These are phyloP conservation scores for Fusarium buxicola DNA, from an alignment of 2,329 filamentous ascomycete genomes.

Conservation along the genomic window DNA sequence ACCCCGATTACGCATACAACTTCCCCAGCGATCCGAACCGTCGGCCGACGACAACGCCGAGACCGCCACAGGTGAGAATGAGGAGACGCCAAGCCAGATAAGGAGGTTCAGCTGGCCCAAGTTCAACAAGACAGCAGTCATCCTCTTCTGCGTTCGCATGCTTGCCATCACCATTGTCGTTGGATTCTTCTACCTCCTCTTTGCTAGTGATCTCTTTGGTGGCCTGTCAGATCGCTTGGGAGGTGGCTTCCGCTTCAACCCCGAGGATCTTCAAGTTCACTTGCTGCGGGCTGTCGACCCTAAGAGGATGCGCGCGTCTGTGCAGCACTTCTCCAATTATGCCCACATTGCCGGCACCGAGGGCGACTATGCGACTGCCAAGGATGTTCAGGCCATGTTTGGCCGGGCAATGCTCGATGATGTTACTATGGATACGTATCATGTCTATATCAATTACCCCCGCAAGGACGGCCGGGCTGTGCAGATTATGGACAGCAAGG, in stretches of 20 bases:
- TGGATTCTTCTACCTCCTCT: constrained; percentile 83
- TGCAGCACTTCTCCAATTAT: constrained; percentile 82
- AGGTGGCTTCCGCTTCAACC: constrained; percentile 78
- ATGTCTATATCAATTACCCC: constrained; percentile 94
- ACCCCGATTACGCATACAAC: constrained; percentile 62
- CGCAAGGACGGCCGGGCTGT: constrained; percentile 80
- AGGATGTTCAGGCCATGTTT: constrained; percentile 86
- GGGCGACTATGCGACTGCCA: constrained; percentile 86
- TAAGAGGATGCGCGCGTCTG: constrained; percentile 75
- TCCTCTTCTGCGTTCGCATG: constrained; percentile 77
- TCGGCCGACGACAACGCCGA: constrained; percentile 44
- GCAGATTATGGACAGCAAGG: constrained; percentile 79
- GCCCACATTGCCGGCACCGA: constrained; percentile 95
- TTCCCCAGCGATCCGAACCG: constrained; percentile 54
- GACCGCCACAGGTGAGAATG: constrained; percentile 41
- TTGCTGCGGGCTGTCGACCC: constrained; percentile 80
- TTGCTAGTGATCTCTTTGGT: constrained; percentile 86
- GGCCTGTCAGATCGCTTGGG: constrained; percentile 71
- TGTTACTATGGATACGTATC: constrained; percentile 80
- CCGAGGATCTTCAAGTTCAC: constrained; percentile 82
- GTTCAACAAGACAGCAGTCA: constrained; percentile 56
- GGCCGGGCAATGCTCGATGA: constrained; percentile 77
- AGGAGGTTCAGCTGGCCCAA: constrained; percentile 49
- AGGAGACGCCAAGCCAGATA: constrained; percentile 43
- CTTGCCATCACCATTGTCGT: constrained; percentile 81